These are phyloP conservation scores for Aspergillus mulundensis DNA, from an alignment of 495 filamentous ascomycete species.

Conservation along the genomic window DNA sequence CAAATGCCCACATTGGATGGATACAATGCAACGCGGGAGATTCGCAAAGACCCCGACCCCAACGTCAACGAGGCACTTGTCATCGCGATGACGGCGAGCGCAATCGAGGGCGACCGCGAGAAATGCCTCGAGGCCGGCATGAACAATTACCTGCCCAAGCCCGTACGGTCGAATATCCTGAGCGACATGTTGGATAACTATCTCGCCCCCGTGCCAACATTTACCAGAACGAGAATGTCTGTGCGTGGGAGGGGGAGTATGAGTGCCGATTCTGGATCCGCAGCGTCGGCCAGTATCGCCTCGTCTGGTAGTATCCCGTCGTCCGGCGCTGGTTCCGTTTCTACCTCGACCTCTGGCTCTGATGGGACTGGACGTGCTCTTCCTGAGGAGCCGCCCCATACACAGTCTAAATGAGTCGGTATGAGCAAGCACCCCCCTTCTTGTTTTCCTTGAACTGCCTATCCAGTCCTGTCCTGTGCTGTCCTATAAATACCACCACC, in stretches of 20 bases:
- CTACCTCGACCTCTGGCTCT: background rate
- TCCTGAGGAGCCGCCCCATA: background rate
- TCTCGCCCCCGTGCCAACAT: slow-evolving; percentile 49
- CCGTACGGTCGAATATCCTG: slow-evolving; percentile 69
- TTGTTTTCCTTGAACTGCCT: background rate
- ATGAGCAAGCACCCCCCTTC: background rate
- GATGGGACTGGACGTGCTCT: background rate
- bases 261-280: slow-evolving; percentile 27
- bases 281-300: slow-evolving; percentile 34
- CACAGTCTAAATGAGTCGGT: background rate
- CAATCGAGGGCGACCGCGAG: slow-evolving; percentile 87
- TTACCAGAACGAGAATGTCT: slow-evolving; percentile 36
- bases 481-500: background rate
- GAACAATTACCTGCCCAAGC: slow-evolving; percentile 95
- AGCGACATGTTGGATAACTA: slow-evolving; percentile 74
- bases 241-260: slow-evolving; percentile 35
- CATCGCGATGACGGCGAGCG: slow-evolving; percentile 90
- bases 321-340: background rate
- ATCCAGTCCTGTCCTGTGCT: too few relatives aligned
- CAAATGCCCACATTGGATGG: slow-evolving; percentile 93
- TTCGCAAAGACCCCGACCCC: slow-evolving; percentile 69
- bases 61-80: slow-evolving; percentile 73
- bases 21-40: slow-evolving; percentile 82
- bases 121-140: slow-evolving; percentile 90
- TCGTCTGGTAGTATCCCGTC: slow-evolving; percentile 18